Percentiles rank a stretch among this genome's conserved stretches.
phyloP scores from a whole-genome alignment of 805 yeast species.

The Wickerhamomyces canadensis region DNA sequence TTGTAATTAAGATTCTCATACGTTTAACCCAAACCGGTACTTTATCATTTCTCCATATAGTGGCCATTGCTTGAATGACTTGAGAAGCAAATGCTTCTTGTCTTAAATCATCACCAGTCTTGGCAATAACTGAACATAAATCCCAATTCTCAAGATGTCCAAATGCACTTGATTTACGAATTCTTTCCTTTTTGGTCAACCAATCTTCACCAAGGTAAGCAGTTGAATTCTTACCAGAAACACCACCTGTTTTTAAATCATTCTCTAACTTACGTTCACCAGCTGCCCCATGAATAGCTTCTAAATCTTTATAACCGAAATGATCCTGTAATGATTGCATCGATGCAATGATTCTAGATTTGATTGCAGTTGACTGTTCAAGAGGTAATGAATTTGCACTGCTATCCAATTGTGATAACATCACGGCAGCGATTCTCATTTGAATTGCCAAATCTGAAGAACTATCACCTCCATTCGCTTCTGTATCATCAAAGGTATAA shows the following conservation, averaged over 20 bases:
- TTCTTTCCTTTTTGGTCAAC: constrained; percentile 75
- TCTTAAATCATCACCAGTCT: constrained; percentile 91
- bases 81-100: constrained; percentile 99
- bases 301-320: constrained; percentile 46
- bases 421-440: constrained; percentile 93
- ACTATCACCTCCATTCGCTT: constrained; percentile 12
- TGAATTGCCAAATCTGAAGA: constrained; percentile 64
- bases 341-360: constrained; percentile 61
- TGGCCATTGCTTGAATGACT: constrained; percentile 78
- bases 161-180: constrained; percentile 67
- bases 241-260: constrained; percentile 82
- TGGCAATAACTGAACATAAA: constrained; percentile 88
- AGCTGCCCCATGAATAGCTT: constrained; percentile 57
- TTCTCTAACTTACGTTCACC: constrained; percentile 92
- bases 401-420: constrained; percentile 84
- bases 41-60: constrained; percentile 68
- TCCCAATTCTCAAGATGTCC: constrained; percentile 95
- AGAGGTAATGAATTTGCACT: constrained; percentile 45
- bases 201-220: constrained; percentile 89
- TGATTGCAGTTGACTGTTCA: constrained; percentile 59
- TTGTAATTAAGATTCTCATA: constrained; percentile 89
- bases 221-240: constrained; percentile 33
- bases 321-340: constrained; percentile 76
- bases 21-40: constrained; percentile 86
- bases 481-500: constrained; percentile 17